A percentile compares a stretch with the other conserved stretches of the same genome.
Conservation (phyloP, 768 basidiomycete genomes). For the Podaxis mareebaensis region DNA sequence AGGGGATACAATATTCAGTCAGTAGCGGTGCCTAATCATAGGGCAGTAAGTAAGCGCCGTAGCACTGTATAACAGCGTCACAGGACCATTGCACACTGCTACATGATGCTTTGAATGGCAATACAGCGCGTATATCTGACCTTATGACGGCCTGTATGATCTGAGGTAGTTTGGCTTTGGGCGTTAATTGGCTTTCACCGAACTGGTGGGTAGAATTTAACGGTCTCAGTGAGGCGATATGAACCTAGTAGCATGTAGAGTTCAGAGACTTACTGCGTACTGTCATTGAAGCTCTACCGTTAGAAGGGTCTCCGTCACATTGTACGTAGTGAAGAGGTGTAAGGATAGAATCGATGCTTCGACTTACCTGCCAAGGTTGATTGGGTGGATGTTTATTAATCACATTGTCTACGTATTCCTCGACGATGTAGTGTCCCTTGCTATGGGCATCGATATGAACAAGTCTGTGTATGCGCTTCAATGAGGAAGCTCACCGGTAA, state of each 20-base stretch:
- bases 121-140: slow-evolving; percentile 33
- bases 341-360: neutral
- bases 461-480: slow-evolving; percentile 3
- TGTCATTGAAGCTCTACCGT: slow-evolving; percentile 26
- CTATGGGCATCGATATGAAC: slow-evolving; percentile 33
- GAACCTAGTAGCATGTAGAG: slow-evolving; percentile 4
- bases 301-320: slow-evolving; percentile 1
- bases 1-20: neutral
- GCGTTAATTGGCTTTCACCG: slow-evolving; percentile 70
- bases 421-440: slow-evolving; percentile 73
- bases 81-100: neutral
- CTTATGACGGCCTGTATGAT: slow-evolving; percentile 75
- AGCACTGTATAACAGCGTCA: slow-evolving; percentile 5
- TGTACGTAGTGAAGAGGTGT: too few relatives aligned
- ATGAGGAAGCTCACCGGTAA: slow-evolving; percentile 56
- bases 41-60: neutral
- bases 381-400: slow-evolving; percentile 62
- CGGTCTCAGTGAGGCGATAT: slow-evolving; percentile 1
- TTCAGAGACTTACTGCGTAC: slow-evolving; percentile 59
- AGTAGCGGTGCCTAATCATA: slow-evolving; percentile 1
- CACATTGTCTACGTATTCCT: slow-evolving; percentile 67
- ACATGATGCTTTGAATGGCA: neutral
- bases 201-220: slow-evolving; percentile 47
- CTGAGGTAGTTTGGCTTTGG: slow-evolving; percentile 68
- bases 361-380: slow-evolving; percentile 73